Evolutionary conservation across 2,329 filamentous ascomycete species (phyloP).

Genomic region (Sphaceloma murrayae): DNA sequence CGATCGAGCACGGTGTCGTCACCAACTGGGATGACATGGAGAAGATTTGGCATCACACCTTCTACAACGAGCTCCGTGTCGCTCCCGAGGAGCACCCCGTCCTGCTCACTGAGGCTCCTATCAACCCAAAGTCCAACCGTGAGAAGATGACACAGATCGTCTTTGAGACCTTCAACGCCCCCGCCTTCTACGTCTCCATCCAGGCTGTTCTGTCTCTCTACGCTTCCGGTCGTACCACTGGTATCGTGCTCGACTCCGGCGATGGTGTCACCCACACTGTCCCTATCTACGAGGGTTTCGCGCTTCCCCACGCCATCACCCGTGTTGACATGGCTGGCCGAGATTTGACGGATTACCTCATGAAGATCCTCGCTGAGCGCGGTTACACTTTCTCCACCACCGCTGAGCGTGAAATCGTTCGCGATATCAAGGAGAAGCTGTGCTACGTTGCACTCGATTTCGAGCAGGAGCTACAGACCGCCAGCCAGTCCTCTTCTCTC

Average conservation of each 20-base stretch:
- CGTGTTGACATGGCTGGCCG: conserved; percentile 99
- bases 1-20: conserved; percentile 99
- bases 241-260: conserved; percentile 99
- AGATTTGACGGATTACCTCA: conserved; percentile 99
- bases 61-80: conserved; percentile 99
- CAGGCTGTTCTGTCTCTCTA: conserved; percentile 99
- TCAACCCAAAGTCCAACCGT: conserved; percentile 99
- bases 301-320: conserved; percentile 97
- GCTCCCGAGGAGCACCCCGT: conserved; percentile 99
- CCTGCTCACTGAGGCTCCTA: conserved; percentile 96
- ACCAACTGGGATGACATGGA: conserved; percentile 99
- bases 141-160: conserved; percentile 99
- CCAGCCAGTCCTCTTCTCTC: conserved; percentile 93
- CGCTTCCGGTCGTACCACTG: conserved; percentile 99
- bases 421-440: conserved; percentile 99
- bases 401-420: conserved; percentile 99
- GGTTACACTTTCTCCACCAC: conserved; percentile 99
- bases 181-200: conserved; percentile 99
- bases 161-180: conserved; percentile 99
- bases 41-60: conserved; percentile 99
- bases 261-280: conserved; percentile 99
- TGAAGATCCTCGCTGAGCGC: conserved; percentile 99
- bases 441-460: conserved; percentile 99
- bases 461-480: conserved; percentile 99
- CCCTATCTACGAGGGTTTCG: conserved; percentile 99